Conservation (phyloP, 345 rosid genomes). For the Eutrema yunnanense region DNA sequence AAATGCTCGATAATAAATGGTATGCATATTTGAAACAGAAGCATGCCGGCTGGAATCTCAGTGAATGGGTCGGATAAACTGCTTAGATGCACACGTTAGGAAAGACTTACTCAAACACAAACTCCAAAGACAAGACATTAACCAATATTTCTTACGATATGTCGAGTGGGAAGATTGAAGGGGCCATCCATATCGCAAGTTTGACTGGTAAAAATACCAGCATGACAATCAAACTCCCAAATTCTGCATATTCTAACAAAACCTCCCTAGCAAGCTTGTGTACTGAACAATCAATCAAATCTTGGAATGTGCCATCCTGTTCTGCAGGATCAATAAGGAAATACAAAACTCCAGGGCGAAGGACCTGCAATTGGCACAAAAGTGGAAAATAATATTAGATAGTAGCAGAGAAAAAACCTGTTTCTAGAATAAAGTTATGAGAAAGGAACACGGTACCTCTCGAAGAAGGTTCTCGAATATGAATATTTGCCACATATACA, state of each 20-base stretch:
- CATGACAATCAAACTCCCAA: constrained; percentile 97
- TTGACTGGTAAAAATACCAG: constrained; percentile 95
- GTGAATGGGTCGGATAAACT: constrained; percentile 98
- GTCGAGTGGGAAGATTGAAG: constrained; percentile 88
- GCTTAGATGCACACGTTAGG: constrained; percentile 20
- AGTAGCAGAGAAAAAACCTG: not conserved
- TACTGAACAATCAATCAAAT: constrained; percentile 94
- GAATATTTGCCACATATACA: constrained; percentile 94
- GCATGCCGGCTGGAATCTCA: constrained; percentile 97
- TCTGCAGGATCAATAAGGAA: constrained; percentile 98
- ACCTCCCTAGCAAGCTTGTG: constrained; percentile 96
- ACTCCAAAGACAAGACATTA: not conserved
- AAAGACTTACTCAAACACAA: not conserved
- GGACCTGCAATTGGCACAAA: constrained; percentile 50
- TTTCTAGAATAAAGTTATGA: not conserved
- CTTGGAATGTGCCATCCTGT: constrained; percentile 96
- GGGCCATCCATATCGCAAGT: constrained; percentile 88
- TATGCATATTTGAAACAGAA: constrained; percentile 92
- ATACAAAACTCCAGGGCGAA: constrained; percentile 85
- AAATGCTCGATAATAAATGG: constrained; percentile 97
- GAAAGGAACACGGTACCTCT: constrained; percentile 54
- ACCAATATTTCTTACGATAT: constrained; percentile 61
- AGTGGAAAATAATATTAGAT: not conserved
- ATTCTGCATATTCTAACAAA: constrained; percentile 70
- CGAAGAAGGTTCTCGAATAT: constrained; percentile 98